Evolutionary conservation across 345 rosid species (phyloP).

Genomic region (Boechera stricta): DNA sequence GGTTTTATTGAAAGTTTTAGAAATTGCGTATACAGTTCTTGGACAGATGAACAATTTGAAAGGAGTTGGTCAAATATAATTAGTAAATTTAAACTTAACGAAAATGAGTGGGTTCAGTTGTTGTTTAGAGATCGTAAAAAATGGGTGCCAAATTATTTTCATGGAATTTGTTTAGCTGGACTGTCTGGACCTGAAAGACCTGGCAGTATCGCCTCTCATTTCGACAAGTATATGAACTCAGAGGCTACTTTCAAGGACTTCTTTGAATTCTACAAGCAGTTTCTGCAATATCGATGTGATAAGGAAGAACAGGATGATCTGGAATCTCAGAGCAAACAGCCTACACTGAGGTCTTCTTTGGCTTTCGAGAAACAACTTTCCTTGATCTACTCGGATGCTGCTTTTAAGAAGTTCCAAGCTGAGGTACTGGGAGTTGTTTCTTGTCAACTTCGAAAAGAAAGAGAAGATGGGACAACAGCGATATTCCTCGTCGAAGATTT

Average conservation of each 20-base stretch:
- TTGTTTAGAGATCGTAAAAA: conserved; percentile 54
- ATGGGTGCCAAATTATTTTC: conserved; percentile 58
- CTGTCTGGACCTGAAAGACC: conserved; percentile 43
- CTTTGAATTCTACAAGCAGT: conserved; percentile 47
- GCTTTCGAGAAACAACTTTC: conserved; percentile 60
- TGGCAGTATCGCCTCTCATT: conserved; percentile 33
- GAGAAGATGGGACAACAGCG: conserved; percentile 43
- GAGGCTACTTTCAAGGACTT: conserved; percentile 51
- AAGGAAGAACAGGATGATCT: conserved; percentile 52
- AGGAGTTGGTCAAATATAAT: conserved; percentile 55
- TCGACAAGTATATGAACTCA: conserved; percentile 41
- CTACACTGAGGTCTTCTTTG: conserved; percentile 51
- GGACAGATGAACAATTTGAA: conserved; percentile 56
- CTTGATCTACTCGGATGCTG: conserved; percentile 51
- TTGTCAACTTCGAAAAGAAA: conserved; percentile 54
- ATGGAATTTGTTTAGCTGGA: conserved; percentile 46
- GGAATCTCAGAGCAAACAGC: conserved; percentile 54
- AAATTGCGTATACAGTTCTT: conserved; percentile 52
- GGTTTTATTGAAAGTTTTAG: conserved; percentile 50
- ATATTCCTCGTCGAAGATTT: conserved; percentile 55
- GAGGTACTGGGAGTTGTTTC: conserved; percentile 61
- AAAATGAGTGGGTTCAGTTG: conserved; percentile 53
- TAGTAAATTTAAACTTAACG: conserved; percentile 50
- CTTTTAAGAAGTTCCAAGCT: conserved; percentile 59
- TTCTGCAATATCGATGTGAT: conserved; percentile 50